These are phyloP conservation scores for Neonectria ditissima DNA, from an alignment of 2,329 filamentous ascomycete species.

Conservation along the genomic window DNA sequence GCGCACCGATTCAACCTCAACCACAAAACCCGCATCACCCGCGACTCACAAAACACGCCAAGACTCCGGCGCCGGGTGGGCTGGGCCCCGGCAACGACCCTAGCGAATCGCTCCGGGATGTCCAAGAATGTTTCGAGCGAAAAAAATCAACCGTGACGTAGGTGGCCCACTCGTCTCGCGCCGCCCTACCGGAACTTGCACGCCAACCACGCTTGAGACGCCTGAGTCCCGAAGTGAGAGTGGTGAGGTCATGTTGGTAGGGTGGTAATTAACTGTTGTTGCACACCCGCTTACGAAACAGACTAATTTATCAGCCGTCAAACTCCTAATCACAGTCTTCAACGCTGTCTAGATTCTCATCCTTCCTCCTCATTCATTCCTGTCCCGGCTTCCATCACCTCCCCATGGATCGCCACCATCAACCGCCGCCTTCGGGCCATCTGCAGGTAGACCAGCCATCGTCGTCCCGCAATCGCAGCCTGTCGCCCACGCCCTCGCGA, in stretches of 20 bases:
- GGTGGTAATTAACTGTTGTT: background rate
- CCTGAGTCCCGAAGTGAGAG: background rate
- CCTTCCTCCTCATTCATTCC: background rate
- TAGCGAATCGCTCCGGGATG: background rate
- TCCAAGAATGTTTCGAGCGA: background rate
- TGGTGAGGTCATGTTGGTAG: background rate
- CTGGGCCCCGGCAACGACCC: background rate
- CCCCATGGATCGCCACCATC: constrained; percentile 39
- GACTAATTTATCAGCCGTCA: background rate
- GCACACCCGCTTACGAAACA: constrained; percentile 1
- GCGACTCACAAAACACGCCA: background rate
- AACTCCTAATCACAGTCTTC: background rate
- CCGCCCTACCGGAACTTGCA: background rate
- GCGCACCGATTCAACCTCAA: background rate
- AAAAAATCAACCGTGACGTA: background rate
- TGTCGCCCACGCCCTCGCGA: constrained; percentile 25
- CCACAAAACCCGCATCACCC: background rate
- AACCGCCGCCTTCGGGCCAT: constrained; percentile 36
- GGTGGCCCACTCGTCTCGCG: background rate
- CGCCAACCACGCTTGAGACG: background rate
- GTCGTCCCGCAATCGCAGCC: constrained; percentile 33
- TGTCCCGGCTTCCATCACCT: constrained; percentile 26
- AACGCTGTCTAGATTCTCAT: background rate
- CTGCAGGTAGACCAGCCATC: constrained; percentile 20
- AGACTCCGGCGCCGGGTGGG: background rate